These are phyloP conservation scores for Gracilaria domingensis DNA, from an alignment of 23 red algal species.

Conservation along the genomic window DNA sequence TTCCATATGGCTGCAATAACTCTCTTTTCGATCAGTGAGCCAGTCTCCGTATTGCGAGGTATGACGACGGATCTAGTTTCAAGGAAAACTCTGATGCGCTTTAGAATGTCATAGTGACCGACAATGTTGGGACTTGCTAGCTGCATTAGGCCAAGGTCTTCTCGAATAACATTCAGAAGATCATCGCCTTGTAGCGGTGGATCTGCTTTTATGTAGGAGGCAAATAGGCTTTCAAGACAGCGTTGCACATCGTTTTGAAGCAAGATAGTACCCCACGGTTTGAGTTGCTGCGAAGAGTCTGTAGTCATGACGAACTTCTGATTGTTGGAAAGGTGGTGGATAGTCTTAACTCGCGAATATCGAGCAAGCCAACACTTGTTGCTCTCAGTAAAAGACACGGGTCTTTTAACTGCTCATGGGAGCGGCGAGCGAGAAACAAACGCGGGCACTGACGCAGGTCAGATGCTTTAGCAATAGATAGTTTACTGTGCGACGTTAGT, in stretches of 20 bases:
- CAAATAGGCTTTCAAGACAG: conserved; percentile 3
- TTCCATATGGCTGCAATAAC: conserved; percentile 16
- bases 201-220: background rate
- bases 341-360: conserved; percentile 33
- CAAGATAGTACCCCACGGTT: background rate
- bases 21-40: background rate
- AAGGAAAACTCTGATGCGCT: background rate
- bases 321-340: background rate
- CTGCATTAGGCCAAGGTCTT: conserved; percentile 15
- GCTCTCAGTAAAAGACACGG: too few species aligned
- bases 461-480: too few species aligned
- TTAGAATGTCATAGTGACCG: conserved; percentile 1
- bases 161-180: background rate
- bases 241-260: conserved; percentile 4
- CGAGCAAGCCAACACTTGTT: background rate
- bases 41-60: background rate
- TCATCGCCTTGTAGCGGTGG: background rate
- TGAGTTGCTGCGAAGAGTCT: background rate
- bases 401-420: too few species aligned
- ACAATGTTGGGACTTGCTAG: background rate
- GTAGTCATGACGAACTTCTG: too few species aligned
- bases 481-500: too few species aligned
- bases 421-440: too few species aligned
- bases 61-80: background rate
- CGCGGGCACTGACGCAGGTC: too few species aligned